Percentiles rank a stretch among this genome's conserved stretches.
phyloP scores from a whole-genome alignment of 78 protist species.

The Emiliania huxleyi region DNA sequence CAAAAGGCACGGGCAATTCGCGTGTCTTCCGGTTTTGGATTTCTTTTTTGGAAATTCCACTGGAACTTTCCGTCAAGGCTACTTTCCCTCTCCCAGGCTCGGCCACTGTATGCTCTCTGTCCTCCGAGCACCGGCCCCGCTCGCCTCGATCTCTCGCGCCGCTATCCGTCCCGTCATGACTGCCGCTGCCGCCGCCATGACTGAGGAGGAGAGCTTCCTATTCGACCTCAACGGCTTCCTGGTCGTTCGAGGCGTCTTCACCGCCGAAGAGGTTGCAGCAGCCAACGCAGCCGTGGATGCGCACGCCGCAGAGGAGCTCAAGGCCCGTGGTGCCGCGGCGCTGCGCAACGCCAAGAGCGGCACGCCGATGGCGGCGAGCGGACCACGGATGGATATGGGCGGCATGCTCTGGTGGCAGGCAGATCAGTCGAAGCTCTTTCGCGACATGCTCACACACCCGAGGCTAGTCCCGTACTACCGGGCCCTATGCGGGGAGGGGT shows the following conservation, averaged over 20 bases:
- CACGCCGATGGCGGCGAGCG: not conserved
- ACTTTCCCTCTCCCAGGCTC: too few relatives aligned
- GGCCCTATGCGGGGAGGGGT: slow-evolving; percentile 4
- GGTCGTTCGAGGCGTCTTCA: slow-evolving; percentile 10
- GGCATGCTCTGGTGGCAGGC: slow-evolving; percentile 19
- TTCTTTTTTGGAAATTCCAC: too few relatives aligned
- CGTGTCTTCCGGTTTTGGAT: too few relatives aligned
- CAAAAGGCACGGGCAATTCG: too few relatives aligned
- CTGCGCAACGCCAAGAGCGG: not conserved
- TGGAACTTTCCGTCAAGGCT: too few relatives aligned
- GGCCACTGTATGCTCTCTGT: too few relatives aligned
- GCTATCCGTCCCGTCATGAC: too few relatives aligned
- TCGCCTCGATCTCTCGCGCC: too few relatives aligned
- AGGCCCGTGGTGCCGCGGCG: not conserved
- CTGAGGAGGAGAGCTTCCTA: too few relatives aligned
- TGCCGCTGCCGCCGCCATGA: too few relatives aligned
- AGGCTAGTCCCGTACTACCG: slow-evolving; percentile 18
- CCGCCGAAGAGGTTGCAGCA: slow-evolving; percentile 9
- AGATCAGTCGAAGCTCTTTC: slow-evolving; percentile 1
- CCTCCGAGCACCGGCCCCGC: too few relatives aligned
- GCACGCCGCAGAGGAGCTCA: not conserved
- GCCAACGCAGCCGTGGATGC: slow-evolving; percentile 25
- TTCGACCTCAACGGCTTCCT: slow-evolving; percentile 36
- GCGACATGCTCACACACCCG: slow-evolving; percentile 22
- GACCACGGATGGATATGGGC: slow-evolving; percentile 29